A percentile compares a stretch with the other conserved stretches of the same genome.
Conservation (phyloP, 805 yeast genomes). For the Candida anglica region DNA sequence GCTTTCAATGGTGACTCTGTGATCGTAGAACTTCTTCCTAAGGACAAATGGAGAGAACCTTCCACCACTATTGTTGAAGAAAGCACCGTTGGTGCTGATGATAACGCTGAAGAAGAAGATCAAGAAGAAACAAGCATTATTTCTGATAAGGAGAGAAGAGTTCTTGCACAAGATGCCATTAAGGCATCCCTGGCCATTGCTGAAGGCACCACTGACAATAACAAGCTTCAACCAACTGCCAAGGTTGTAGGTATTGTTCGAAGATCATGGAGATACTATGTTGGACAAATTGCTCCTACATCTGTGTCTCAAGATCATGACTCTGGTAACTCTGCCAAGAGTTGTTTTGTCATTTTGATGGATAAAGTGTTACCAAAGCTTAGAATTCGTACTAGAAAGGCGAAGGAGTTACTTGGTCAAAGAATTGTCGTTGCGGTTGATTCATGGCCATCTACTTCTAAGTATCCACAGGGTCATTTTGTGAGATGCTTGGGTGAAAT, state of each 20-base stretch:
- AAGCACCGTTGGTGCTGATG: slow-evolving; percentile 55
- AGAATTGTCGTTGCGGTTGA: slow-evolving; percentile 92
- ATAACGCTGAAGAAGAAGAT: slow-evolving; percentile 54
- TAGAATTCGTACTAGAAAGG: slow-evolving; percentile 82
- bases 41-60: slow-evolving; percentile 83
- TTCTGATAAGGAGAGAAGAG: slow-evolving; percentile 66
- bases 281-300: slow-evolving; percentile 84
- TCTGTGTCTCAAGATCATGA: slow-evolving; percentile 55
- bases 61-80: slow-evolving; percentile 78
- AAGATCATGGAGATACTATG: slow-evolving; percentile 94
- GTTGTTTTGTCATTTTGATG: slow-evolving; percentile 83
- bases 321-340: slow-evolving; percentile 62
- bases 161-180: slow-evolving; percentile 75
- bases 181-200: slow-evolving; percentile 27
- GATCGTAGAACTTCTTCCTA: slow-evolving; percentile 83
- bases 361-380: slow-evolving; percentile 85
- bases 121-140: slow-evolving; percentile 40
- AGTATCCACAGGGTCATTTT: slow-evolving; percentile 92
- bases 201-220: slow-evolving; percentile 37
- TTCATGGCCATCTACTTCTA: slow-evolving; percentile 82
- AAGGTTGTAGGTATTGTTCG: slow-evolving; percentile 81
- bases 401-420: slow-evolving; percentile 76
- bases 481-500: slow-evolving; percentile 85
- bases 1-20: slow-evolving; percentile 91
- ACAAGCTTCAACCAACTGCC: slow-evolving; percentile 83